phyloP scores from a whole-genome alignment of 1,284 basidiomycete species.

The Ustilago bromivora region DNA sequence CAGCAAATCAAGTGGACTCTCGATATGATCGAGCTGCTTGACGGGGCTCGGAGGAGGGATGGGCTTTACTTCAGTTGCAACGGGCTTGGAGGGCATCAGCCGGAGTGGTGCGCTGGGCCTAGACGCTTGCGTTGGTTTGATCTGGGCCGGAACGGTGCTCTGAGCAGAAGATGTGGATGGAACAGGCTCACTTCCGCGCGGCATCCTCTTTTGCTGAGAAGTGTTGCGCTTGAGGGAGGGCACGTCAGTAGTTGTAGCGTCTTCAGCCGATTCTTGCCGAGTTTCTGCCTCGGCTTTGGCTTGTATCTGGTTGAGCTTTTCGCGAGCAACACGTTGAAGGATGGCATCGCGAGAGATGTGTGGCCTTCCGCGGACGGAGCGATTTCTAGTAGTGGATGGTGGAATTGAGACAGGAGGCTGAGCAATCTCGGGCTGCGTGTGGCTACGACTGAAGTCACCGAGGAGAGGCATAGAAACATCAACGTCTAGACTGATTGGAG shows the following conservation, averaged over 20 bases:
- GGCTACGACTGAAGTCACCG: conserved; percentile 22
- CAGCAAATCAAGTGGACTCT: conserved; percentile 56
- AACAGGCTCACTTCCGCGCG: conserved; percentile 42
- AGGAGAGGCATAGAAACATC: conserved; percentile 24
- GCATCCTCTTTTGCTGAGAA: conserved; percentile 24
- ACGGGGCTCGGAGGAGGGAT: conserved; percentile 54
- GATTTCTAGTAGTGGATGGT: conserved; percentile 18
- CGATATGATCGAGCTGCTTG: conserved; percentile 35
- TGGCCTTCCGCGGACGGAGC: conserved; percentile 48
- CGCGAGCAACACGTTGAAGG: conserved; percentile 60
- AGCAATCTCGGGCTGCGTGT: conserved; percentile 25
- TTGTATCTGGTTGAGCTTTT: conserved; percentile 50
- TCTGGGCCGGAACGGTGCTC: background rate
- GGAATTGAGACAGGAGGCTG: conserved; percentile 11
- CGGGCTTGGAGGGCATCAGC: conserved; percentile 5
- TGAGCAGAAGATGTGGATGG: conserved; percentile 1
- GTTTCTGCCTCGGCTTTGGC: conserved; percentile 9
- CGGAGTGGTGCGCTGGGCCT: conserved; percentile 38
- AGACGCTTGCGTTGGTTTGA: conserved; percentile 11
- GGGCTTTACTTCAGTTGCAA: conserved; percentile 42
- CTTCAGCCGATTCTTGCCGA: background rate
- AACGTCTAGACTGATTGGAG: conserved; percentile 54
- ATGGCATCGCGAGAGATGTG: conserved; percentile 67
- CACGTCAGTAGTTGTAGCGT: conserved; percentile 2
- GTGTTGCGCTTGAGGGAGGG: conserved; percentile 13